Evolutionary conservation across 768 basidiomycete genomes (phyloP), one percentile per base, ranked within the genome.

Genomic region (Daedaleopsis nitida): DNA sequence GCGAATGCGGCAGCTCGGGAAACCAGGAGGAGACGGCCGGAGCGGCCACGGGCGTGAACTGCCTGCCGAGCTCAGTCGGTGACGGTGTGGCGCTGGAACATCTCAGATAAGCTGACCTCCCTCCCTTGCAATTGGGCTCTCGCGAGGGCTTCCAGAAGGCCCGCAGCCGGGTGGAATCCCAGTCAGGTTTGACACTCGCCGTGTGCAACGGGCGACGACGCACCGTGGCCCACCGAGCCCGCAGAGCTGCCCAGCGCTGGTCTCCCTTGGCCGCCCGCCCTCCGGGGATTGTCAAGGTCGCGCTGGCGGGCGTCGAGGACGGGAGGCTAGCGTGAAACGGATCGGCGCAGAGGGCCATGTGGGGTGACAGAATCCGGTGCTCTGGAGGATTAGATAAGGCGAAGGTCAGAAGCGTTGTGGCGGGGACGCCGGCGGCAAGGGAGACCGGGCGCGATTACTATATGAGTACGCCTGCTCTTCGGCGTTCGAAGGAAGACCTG

Each of bases 321-420:
- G 23, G 11, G 34, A 24, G 56, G 47, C 13, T n/a, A 27, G 60
- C 14, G 45, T 39, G 44, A 53, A 53, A 54, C 44, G 52, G 56
- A 62, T 57, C 55, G 55, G 34, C 35, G 51, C 24, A 47, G 38
- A 3, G 9, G 14, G 37, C 57, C 52, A 52, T 52, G 61, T 27
- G 52, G 57, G 42, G 24, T 9, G 44, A 55, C 38, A 43, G 61
- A 58, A 54, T 55, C 62, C 62, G 62, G 57, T 63, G 62, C 53
- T 49, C 24, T 62, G 62, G 62, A 59, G 58, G 53, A 56, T 64
- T 56, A 64, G 39, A 39, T 64, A 59, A 64, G 19, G 14, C 35
- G 58, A 63, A 63, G 57, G 16, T 23, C 7, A 43, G 49, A 63
- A 52, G 52, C 62, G 58, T 64, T 59, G 62, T 64, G 62, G 62